Evolutionary conservation across 1,284 basidiomycete species (phyloP), one percentile per base, ranked within the genome.

Genomic region (Lentinula novae-zelandiae): DNA sequence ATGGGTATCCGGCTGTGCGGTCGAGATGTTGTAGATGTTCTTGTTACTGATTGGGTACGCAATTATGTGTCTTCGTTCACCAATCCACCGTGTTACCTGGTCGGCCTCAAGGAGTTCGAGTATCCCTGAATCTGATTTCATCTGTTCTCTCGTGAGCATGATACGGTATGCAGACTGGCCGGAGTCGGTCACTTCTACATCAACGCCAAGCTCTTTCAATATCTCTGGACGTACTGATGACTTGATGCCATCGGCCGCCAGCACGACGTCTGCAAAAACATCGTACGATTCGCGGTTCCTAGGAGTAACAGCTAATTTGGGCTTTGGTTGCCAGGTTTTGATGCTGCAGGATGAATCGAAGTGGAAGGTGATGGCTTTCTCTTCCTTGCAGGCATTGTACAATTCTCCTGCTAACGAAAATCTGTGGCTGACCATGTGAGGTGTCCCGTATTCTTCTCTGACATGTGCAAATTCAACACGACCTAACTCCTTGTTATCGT

Each of bases 111-210:
- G n/a, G 34, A 69, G 60, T 12, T 62, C 59, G 20, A 67, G 62
- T 20, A 67, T 62, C 20, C 66, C 65, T 8, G 66, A 62, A 39
- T 69, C 66, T 31, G 59, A 57, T 0, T 27, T 42, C 15, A 69
- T 39, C 39, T 69, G 59, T 0, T 65, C 64, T 50, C 66, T 65
- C 10, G 40, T 62, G 27, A 69, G 62, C 66, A 69, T 67, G 55
- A 67, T 67, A 27, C 66, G 65, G 59, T 69, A 69, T 39, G 67
- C 63, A 0, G 67, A 60, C 42, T 67, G 65, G 10, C 66, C 67
- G 0, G 66, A 65, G 50, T 69, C 67, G 42, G 61, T 44, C 5
- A 64, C 67, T 59, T 52, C 22, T n/a, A 58, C 65, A 9, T 52
- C 58, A 6, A 64, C 60, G 13, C 61, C 62, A 2, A 66, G 62